A percentile compares a stretch with the other conserved stretches of the same genome.
These are phyloP conservation scores for Pholiota conissans DNA, from an alignment of 768 basidiomycete species.

Conservation along the genomic window DNA sequence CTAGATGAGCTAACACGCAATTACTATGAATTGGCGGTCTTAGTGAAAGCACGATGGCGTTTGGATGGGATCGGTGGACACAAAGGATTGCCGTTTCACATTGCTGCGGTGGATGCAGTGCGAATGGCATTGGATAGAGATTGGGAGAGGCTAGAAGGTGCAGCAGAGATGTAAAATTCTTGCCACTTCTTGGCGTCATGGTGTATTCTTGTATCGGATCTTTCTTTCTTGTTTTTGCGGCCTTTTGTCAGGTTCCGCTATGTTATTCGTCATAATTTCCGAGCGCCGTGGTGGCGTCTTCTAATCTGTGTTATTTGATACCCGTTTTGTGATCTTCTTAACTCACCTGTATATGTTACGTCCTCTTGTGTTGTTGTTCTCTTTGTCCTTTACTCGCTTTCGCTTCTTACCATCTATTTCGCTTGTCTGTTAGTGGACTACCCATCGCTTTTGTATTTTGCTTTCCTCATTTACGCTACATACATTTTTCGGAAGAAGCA, in stretches of 20 bases:
- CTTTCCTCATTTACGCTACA: too few relatives aligned
- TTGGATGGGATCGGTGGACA: constrained; percentile 38
- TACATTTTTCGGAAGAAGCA: too few relatives aligned
- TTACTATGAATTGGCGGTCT: constrained; percentile 68
- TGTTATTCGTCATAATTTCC: too few relatives aligned
- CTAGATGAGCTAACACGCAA: constrained; percentile 63
- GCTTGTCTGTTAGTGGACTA: too few relatives aligned
- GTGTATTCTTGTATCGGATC: too few relatives aligned
- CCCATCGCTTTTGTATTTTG: background rate
- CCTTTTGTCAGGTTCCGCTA: too few relatives aligned
- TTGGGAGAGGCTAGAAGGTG: constrained; percentile 22
- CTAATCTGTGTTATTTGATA: background rate
- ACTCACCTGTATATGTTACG: too few relatives aligned
- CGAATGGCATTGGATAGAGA: constrained; percentile 39
- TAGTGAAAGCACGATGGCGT: constrained; percentile 51
- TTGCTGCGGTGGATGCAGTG: constrained; percentile 73
- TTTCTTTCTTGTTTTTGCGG: too few relatives aligned
- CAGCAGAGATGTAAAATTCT: background rate
- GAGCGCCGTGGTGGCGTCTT: background rate
- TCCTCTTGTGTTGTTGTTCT: too few relatives aligned
- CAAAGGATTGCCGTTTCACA: constrained; percentile 67
- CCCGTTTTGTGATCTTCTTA: background rate
- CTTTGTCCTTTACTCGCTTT: too few relatives aligned
- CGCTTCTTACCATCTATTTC: too few relatives aligned
- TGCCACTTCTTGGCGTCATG: too few relatives aligned